Evolutionary conservation across 306 rosid genomes (phyloP), one percentile per base, ranked within the genome.

Genomic region (Cicer cuneatum): DNA sequence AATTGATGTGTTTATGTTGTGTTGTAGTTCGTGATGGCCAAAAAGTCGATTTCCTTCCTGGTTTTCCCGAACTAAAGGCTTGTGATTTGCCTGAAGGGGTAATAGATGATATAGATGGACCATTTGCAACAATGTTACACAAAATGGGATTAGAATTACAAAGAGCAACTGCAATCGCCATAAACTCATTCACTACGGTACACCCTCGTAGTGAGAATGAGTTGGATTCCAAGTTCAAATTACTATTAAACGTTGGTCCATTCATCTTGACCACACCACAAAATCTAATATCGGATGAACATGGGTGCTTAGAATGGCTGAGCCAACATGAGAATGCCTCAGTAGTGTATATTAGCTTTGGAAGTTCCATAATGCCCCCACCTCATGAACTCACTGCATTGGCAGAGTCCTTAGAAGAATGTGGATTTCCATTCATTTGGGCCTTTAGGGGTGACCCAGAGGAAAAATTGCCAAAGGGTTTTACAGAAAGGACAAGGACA

Each of bases 241-340:
- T 51, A 57, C 51, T 87, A 5, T 80, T 93, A 4, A 76, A 88
- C 10, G 56, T 93, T 14, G 97, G 97, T 71, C 96, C 97, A 13
- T 79, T 92, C 69, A 75, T 14, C n/a, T 62, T 87, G 14, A 54
- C 87, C 37, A 52, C 77, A 0, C 85, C 80, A 3, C 83, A 79
- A 13, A 51, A 63, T 4, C 8, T 38, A 10, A 4, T 21, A n/a
- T 16, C 75, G 0, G 91, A 89, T 19, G 83, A 76, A 0, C 54
- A 76, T 0, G 85, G 78, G 0, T 89, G 91, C 53, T 10, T 92
- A 66, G 42, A 82, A 14, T 92, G 97, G 97, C 51, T 92, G 49
- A 69, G 77, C 77, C 24, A 62, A 52, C 90, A 85, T 0, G 13
- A 80, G 7, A 56, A 78, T 4, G 67, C 40, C 8, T 85, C 97